Base-by-base conservation (phyloP, 2,329 filamentous ascomycete genomes). In the Ophidiomyces ophidiicola region DNA sequence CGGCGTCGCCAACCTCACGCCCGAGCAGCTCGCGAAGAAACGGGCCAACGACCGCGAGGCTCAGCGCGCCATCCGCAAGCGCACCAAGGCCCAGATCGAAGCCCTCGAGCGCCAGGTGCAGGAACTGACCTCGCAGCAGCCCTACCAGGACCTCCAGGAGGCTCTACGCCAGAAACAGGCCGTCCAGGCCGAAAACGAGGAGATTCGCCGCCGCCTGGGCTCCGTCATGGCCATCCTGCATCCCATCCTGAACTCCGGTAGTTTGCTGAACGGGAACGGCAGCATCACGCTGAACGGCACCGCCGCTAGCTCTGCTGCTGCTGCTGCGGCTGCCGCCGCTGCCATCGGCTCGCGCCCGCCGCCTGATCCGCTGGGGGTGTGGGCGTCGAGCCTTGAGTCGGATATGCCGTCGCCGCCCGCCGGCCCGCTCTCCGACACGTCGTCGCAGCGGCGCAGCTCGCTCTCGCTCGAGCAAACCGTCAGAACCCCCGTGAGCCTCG, bases 41-140 rank as follows among this genome's bases (percentile, higher is more conserved):
- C 73, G 87, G 47, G 83, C 84, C 53, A 94, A 94, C 72, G 84
- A 92, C 57, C 78, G 84, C 42, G 83, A 92, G 59, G 85, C 84
- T 20, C 84, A 93, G 58, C 74, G 84, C 34, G 83, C 82, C 26
- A 90, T 92, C 44, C 72, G 84, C 29, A 82, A 88, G 63, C 75
- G 84, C 40, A 90, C 83, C 19, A 84, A 80, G 62, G 74, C 76
- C 42, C 80, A 82, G 58, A 90, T 90, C 49, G 82, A 88, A 55
- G 65, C 62, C 5, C 67, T 90, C 43, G 81, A 90, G 58, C 69
- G 69, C 44, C 71, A 74, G 45, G 86, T 92, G 45, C 69, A 72
- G 40, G 81, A 88, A 46, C 69, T 92, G 48, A 82, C 82, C 42
- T 79, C 72, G 42, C 80, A 85, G 61, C 78, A 87, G 58, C 83